phyloP scores from a whole-genome alignment of 163 green algal genomes.

The Prototheca cutis region DNA sequence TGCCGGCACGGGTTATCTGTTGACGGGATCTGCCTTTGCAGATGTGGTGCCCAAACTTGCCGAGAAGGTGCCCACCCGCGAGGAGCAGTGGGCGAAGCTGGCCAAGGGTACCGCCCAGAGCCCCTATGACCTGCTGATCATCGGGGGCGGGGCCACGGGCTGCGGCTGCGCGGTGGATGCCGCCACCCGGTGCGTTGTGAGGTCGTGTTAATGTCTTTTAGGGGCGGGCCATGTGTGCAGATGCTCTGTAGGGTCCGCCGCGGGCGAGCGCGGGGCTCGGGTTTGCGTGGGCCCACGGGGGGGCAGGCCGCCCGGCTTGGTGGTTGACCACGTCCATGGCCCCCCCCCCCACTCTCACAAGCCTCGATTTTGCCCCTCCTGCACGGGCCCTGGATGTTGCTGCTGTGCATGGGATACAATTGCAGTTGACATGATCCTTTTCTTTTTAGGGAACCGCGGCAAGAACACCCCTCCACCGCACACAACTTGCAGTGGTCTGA shows the following conservation, averaged over 20 bases:
- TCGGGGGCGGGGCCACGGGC: constrained; percentile 90
- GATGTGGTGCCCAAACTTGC: not conserved
- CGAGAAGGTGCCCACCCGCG: constrained; percentile 29
- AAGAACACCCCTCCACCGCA: not conserved
- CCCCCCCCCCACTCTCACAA: too few relatives aligned
- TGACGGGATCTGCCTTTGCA: not conserved
- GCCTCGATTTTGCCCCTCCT: constrained; percentile 5
- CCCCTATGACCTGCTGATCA: constrained; percentile 83
- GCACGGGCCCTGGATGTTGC: too few relatives aligned
- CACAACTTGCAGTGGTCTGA: constrained; percentile 47
- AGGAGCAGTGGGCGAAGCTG: constrained; percentile 31
- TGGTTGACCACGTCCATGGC: too few relatives aligned
- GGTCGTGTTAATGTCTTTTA: too few relatives aligned
- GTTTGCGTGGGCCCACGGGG: too few relatives aligned
- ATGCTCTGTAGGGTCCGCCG: too few relatives aligned
- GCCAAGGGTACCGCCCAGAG: constrained; percentile 18
- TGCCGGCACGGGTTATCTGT: not conserved
- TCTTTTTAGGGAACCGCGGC: not conserved
- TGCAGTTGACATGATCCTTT: too few relatives aligned
- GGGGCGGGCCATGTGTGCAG: too few relatives aligned
- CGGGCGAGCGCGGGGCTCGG: too few relatives aligned
- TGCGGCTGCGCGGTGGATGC: constrained; percentile 85
- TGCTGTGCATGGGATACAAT: too few relatives aligned
- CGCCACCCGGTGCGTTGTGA: constrained; percentile 55
- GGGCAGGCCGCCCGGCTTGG: too few relatives aligned